Evolutionary conservation across 1,139 yeast genomes (phyloP), one percentile per base, ranked within the genome.

Genomic region (Hanseniaspora sp.): DNA sequence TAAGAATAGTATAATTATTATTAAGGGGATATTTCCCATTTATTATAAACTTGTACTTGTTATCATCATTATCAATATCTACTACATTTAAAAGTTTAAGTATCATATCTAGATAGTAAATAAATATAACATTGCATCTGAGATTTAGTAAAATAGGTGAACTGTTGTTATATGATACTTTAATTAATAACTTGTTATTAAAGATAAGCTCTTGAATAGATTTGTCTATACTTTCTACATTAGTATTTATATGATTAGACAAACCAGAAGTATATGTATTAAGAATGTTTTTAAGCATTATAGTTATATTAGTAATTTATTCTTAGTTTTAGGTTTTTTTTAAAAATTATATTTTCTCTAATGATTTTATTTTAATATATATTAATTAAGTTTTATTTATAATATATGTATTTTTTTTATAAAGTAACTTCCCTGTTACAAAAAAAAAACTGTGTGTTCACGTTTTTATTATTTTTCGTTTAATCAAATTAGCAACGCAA

Each of bases 281-380:
- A 9, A 52, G 17, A n/a, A 52, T 52, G 33, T 39, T 52, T 12
- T 52, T 52, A 15, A 52, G 15, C 49, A 52, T 41, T 23, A 23
- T 23, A 23, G 23, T 23, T 23, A 23, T 23, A n/a, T n/a, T n/a
- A n/a, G n/a, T n/a, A 23, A 4, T 23, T 23, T 23, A 23, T 23
- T 23, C 2, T 23, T 23, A 23, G 23, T 23, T 23, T n/a, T 23
- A 23, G 23, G 23, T 23, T 23, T 23, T n/a, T n/a, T n/a, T n/a
- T n/a, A n/a, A n/a, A n/a, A n/a, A n/a, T n/a, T n/a, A n/a, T n/a
- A n/a, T n/a, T n/a, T n/a, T n/a, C n/a, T 23, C 23, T 23, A 23
- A 23, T 23, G 23, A 23, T 23, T 3, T 23, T 23, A 23, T 23
- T 23, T 23, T 23, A 4, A 23, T 23, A 4, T 4, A 3, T 3